Percentiles rank a stretch among this genome's conserved stretches.
These are phyloP conservation scores for Diplodia mutila DNA, from an alignment of 2,329 filamentous ascomycete species.

Conservation along the genomic window DNA sequence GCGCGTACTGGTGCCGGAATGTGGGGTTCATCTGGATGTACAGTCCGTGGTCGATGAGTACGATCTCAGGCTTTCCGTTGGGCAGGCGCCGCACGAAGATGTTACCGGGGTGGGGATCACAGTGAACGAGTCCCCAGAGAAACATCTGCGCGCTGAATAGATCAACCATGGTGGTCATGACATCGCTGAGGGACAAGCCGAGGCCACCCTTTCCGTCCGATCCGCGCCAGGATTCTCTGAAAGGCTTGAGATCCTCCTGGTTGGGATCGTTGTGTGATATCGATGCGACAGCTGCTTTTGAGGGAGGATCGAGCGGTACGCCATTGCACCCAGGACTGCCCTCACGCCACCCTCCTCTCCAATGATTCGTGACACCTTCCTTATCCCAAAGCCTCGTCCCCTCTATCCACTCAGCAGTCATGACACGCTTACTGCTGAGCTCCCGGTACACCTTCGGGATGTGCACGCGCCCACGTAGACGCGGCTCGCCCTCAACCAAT, in stretches of 20 bases:
- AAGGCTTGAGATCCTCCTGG: conserved; percentile 72
- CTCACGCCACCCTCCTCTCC: conserved; percentile 75
- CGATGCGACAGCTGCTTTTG: conserved; percentile 24
- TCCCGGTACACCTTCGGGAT: conserved; percentile 84
- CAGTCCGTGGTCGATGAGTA: conserved; percentile 94
- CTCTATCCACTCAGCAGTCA: conserved; percentile 98
- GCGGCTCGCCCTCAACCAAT: conserved; percentile 74
- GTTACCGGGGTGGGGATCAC: conserved; percentile 96
- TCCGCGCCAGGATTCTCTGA: conserved; percentile 78
- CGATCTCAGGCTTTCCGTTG: conserved; percentile 81
- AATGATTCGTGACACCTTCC: conserved; percentile 72
- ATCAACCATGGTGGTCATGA: conserved; percentile 97
- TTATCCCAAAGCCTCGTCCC: conserved; percentile 93
- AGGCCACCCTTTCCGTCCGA: conserved; percentile 74
- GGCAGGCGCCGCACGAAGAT: conserved; percentile 90
- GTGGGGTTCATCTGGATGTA: conserved; percentile 87
- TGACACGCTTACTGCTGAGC: conserved; percentile 77
- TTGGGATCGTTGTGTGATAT: conserved; percentile 54
- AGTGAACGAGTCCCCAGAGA: conserved; percentile 93
- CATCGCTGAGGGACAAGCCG: conserved; percentile 78
- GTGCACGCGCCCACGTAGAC: conserved; percentile 80
- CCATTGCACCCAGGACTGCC: conserved; percentile 80
- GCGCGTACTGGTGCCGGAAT: conserved; percentile 79
- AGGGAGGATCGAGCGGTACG: conserved; percentile 45
- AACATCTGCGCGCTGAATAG: conserved; percentile 98